These are phyloP conservation scores for Escovopsis sp. DNA, from an alignment of 2,329 filamentous ascomycete species.

Conservation along the genomic window DNA sequence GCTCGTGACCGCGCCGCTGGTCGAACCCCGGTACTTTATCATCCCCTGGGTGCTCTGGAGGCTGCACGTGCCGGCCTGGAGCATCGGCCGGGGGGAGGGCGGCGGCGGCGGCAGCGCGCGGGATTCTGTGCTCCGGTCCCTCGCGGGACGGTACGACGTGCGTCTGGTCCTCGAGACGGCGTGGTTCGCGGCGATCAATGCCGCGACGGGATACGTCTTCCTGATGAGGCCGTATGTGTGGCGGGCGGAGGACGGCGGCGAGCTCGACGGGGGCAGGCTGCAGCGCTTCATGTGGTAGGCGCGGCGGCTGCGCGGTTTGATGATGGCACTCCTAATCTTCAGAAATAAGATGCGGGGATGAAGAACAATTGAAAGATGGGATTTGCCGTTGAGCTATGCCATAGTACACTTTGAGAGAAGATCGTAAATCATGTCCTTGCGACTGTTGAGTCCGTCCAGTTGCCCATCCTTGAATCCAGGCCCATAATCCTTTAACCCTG, in stretches of 20 bases:
- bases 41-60: conserved; percentile 91
- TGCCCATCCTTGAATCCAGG: too few relatives aligned
- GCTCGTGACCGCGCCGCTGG: conserved; percentile 75
- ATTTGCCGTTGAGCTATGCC: too few relatives aligned
- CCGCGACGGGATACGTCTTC: conserved; percentile 56
- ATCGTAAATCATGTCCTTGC: too few relatives aligned
- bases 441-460: too few relatives aligned
- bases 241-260: conserved; percentile 34
- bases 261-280: conserved; percentile 39
- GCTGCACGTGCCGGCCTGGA: conserved; percentile 51
- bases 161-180: conserved; percentile 45
- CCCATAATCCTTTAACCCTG: too few relatives aligned
- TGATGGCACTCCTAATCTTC: too few relatives aligned
- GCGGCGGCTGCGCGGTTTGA: too few relatives aligned
- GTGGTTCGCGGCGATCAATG: conserved; percentile 55
- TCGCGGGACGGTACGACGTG: conserved; percentile 22
- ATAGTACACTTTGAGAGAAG: too few relatives aligned
- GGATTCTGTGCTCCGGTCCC: background rate
- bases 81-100: too few relatives aligned
- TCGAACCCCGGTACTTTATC: conserved; percentile 94
- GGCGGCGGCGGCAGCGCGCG: conserved; percentile 10
- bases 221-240: conserved; percentile 54
- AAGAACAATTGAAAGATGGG: too few relatives aligned
- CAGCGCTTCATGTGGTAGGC: conserved; percentile 77
- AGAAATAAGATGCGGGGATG: too few relatives aligned